Conservation (phyloP, 176 grass and related monocot species). For the Puccinellia tenuiflora region DNA sequence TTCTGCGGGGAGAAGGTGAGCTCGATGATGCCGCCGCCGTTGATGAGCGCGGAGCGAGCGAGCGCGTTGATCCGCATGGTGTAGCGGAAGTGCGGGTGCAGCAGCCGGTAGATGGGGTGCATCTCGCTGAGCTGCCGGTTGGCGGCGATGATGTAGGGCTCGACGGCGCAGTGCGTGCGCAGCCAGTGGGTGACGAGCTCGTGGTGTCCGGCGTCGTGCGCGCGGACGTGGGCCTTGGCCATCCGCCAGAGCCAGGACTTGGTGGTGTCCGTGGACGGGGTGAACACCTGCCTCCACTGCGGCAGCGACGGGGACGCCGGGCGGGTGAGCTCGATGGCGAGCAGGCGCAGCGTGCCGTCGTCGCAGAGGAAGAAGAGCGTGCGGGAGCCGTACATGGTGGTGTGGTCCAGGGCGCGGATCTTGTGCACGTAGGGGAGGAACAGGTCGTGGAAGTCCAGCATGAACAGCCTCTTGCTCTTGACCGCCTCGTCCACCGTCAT, state of each 20-base stretch:
- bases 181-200: constrained; percentile 83
- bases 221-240: constrained; percentile 76
- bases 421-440: constrained; percentile 79
- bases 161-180: constrained; percentile 64
- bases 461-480: constrained; percentile 57
- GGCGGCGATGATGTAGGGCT: constrained; percentile 76
- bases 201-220: constrained; percentile 73
- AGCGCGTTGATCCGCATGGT: constrained; percentile 77
- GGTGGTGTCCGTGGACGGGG: constrained; percentile 45
- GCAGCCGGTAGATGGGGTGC: constrained; percentile 67
- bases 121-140: constrained; percentile 82
- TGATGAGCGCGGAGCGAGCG: constrained; percentile 53
- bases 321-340: constrained; percentile 80
- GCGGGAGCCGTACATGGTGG: constrained; percentile 72
- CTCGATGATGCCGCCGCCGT: constrained; percentile 65
- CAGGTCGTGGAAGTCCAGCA: constrained; percentile 78
- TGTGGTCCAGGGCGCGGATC: constrained; percentile 46
- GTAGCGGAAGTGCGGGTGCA: constrained; percentile 83
- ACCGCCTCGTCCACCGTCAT: constrained; percentile 64
- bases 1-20: constrained; percentile 54
- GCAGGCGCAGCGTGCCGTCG: constrained; percentile 53
- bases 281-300: constrained; percentile 66
- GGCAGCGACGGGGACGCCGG: constrained; percentile 34
- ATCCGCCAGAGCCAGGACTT: constrained; percentile 62
- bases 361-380: constrained; percentile 70